A percentile compares a stretch with the other conserved stretches of the same genome.
These are phyloP conservation scores for Zancudomyces culisetae DNA, from an alignment of 371 early-diverging fungal species.

Conservation along the genomic window DNA sequence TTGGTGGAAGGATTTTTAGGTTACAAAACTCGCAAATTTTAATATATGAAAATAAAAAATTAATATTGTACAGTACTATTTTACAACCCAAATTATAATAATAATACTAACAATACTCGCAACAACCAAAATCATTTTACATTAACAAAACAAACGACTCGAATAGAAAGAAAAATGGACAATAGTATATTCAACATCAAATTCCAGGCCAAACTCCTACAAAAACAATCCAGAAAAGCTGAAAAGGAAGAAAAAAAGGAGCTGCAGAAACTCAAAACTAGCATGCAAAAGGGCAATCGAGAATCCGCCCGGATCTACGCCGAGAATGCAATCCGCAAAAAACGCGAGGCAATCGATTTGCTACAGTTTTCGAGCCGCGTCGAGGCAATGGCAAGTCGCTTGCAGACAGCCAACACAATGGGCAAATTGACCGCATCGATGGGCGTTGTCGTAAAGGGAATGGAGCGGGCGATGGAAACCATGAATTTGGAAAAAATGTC, in stretches of 20 bases:
- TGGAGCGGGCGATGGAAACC: constrained; percentile 75
- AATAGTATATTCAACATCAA: too few relatives aligned
- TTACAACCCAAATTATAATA: not conserved
- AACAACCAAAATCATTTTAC: not conserved
- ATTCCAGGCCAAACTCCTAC: constrained; percentile 80
- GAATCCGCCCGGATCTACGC: constrained; percentile 90
- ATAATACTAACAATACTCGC: not conserved
- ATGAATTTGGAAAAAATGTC: constrained; percentile 89
- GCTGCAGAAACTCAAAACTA: constrained; percentile 72
- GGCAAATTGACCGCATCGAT: constrained; percentile 49
- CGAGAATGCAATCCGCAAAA: constrained; percentile 91
- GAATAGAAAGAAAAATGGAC: constrained; percentile 33
- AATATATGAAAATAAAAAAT: not conserved
- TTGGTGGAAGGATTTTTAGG: too few relatives aligned
- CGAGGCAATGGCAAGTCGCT: constrained; percentile 78
- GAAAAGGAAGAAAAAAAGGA: constrained; percentile 68
- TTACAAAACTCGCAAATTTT: too few relatives aligned
- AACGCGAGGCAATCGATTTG: constrained; percentile 79
- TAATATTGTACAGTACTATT: not conserved
- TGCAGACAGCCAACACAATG: constrained; percentile 93
- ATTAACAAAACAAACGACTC: not conserved
- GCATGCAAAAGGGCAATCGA: constrained; percentile 76
- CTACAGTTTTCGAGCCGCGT: constrained; percentile 72
- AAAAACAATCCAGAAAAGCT: constrained; percentile 64
- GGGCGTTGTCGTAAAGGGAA: constrained; percentile 70